Evolutionary conservation across 129 eudicot species (phyloP), one percentile per base, ranked within the genome.

Genomic region (Rutidosis leptorrhynchoides): DNA sequence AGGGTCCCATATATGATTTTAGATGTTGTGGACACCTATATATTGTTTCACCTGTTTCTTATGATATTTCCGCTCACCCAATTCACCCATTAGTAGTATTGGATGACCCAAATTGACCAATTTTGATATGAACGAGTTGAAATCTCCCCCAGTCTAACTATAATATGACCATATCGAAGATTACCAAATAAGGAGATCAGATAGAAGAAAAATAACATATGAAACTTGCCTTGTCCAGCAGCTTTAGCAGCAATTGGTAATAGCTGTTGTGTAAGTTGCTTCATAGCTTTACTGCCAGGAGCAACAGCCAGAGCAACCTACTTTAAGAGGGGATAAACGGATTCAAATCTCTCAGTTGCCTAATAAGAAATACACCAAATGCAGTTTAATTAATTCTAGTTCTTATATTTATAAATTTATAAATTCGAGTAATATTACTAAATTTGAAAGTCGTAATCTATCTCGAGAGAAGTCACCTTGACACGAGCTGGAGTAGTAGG

Each of bases 321-420:
- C 80, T 80, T 80, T 37, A 80, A 40, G 45, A 66, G 49, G 6
- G 85, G 89, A 49, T 83, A 83, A 2, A 74, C 49, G 11, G 81
- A 83, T 77, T 83, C 81, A 61, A 83, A 83, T 72, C 89, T 80
- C 58, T 83, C 85, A 28, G 85, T 80, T 77, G 81, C 88, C 84
- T 83, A 55, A 0, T 9, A 20, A 27, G 43, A 66, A 68, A 67
- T 33, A 32, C 2, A 40, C 28, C 24, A 66, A 51, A 51, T 33
- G 23, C 58, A 46, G 33, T 54, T 54, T 53, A 26, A 4, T 68
- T 54, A 5, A 54, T 6, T 55, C 30, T n/a, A n/a, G n/a, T n/a
- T n/a, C n/a, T n/a, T n/a, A n/a, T 22, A 46, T 4, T 37, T 2
- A 33, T 8, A 33, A 3, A 33, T 8, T 33, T 33, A 8, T 33